phyloP scores from a whole-genome alignment of 2,329 filamentous ascomycete genomes.

The Monosporascus sp. region DNA sequence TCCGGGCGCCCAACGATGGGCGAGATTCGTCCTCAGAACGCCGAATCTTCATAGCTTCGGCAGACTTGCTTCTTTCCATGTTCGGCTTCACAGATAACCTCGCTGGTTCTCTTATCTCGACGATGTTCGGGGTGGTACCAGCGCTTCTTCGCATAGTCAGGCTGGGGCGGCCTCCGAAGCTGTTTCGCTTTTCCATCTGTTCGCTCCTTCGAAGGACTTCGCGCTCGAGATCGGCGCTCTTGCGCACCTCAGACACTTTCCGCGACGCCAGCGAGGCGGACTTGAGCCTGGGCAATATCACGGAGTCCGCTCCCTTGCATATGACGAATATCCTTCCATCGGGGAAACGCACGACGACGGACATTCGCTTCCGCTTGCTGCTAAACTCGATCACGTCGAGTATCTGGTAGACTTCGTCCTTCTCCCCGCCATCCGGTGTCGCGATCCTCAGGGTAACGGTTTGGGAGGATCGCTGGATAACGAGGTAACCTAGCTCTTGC shows the following conservation, averaged over 20 bases:
- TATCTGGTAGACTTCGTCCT: constrained; percentile 67
- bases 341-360: constrained; percentile 79
- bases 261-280: constrained; percentile 69
- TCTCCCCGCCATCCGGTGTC: constrained; percentile 30
- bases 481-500: constrained; percentile 75
- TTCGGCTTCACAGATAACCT: constrained; percentile 10
- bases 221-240: constrained; percentile 54
- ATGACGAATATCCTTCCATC: constrained; percentile 77
- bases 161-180: constrained; percentile 50
- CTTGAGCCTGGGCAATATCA: constrained; percentile 72
- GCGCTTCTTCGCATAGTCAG: constrained; percentile 44
- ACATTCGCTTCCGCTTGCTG: constrained; percentile 86
- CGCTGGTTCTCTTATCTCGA: constrained; percentile 11
- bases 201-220: constrained; percentile 52
- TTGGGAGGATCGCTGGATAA: constrained; percentile 68
- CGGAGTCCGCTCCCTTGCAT: constrained; percentile 86
- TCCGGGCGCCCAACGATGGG: constrained; percentile 35
- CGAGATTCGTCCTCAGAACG: constrained; percentile 41
- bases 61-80: constrained; percentile 25
- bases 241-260: constrained; percentile 63
- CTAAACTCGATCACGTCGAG: constrained; percentile 89
- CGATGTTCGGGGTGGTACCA: constrained; percentile 16
- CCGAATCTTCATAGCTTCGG: constrained; percentile 16
- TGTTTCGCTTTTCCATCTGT: constrained; percentile 48
- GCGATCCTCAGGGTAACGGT: constrained; percentile 53